phyloP scores from a whole-genome alignment of 176 grass and related monocot genomes.

The Pontederia paniculata region DNA sequence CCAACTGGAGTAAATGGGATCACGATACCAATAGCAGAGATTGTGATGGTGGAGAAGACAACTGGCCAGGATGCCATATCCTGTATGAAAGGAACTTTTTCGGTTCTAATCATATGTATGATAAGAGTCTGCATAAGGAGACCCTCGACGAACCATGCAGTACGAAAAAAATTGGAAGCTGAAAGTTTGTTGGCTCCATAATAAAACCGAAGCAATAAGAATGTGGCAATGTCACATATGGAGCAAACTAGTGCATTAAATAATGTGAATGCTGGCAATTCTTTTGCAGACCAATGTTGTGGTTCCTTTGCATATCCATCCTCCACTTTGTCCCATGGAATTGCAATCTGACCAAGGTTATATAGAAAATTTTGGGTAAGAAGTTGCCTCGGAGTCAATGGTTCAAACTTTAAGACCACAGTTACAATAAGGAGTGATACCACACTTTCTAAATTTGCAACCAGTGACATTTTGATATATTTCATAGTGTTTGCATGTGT shows the following conservation, averaged over 20 bases:
- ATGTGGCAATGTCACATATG: constrained; percentile 21
- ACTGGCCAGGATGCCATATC: constrained; percentile 35
- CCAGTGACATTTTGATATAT: constrained; percentile 36
- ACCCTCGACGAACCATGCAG: constrained; percentile 34
- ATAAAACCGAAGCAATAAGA: constrained; percentile 24
- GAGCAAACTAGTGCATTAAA: constrained; percentile 30
- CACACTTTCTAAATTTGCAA: constrained; percentile 25
- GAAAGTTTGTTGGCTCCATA: constrained; percentile 12
- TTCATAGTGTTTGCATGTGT: constrained; percentile 43
- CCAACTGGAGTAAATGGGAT: constrained; percentile 24
- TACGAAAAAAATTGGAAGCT: constrained; percentile 15
- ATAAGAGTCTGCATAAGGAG: constrained; percentile 30
- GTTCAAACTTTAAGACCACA: constrained; percentile 21
- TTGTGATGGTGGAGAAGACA: constrained; percentile 24
- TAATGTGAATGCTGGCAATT: constrained; percentile 26
- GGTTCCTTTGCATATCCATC: constrained; percentile 24
- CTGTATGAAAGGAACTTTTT: constrained; percentile 29
- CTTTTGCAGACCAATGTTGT: constrained; percentile 26
- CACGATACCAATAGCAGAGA: constrained; percentile 17
- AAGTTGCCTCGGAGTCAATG: constrained; percentile 23
- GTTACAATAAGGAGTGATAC: constrained; percentile 25
- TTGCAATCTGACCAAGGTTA: constrained; percentile 32
- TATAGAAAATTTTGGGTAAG: constrained; percentile 39
- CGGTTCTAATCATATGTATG: constrained; percentile 39
- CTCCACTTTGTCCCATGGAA: constrained; percentile 40